Conservation (phyloP, 306 rosid genomes). For the Neltuma alba region DNA sequence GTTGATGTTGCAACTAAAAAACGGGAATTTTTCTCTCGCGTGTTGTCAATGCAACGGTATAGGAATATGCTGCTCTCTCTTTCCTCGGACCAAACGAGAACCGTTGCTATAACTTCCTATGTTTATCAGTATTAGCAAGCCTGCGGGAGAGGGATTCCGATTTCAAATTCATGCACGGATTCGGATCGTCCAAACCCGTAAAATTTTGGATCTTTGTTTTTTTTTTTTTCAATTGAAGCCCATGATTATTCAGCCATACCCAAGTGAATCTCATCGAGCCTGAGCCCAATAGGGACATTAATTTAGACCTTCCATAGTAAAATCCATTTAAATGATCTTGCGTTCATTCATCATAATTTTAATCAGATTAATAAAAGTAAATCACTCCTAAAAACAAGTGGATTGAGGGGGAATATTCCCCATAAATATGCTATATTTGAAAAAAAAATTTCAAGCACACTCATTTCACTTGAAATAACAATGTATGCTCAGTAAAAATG, state of each 20-base stretch:
- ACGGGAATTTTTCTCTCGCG: not conserved
- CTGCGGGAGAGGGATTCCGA: not conserved
- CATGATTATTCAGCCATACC: not conserved
- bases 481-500: not conserved
- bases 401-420: not conserved
- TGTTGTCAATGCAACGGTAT: not conserved
- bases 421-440: not conserved
- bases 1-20: not conserved
- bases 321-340: not conserved
- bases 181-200: not conserved
- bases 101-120: not conserved
- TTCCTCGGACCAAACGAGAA: not conserved
- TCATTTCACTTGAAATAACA: not conserved
- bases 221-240: too few species aligned
- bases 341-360: not conserved
- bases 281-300: not conserved
- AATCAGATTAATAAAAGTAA: not conserved
- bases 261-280: not conserved
- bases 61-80: not conserved
- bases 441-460: not conserved
- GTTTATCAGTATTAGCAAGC: not conserved
- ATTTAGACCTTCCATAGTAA: not conserved
- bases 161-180: not conserved
- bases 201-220: slow-evolving; percentile 21
- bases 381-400: not conserved